phyloP scores from a whole-genome alignment of 768 basidiomycete genomes.

The Hydnum rufescens region DNA sequence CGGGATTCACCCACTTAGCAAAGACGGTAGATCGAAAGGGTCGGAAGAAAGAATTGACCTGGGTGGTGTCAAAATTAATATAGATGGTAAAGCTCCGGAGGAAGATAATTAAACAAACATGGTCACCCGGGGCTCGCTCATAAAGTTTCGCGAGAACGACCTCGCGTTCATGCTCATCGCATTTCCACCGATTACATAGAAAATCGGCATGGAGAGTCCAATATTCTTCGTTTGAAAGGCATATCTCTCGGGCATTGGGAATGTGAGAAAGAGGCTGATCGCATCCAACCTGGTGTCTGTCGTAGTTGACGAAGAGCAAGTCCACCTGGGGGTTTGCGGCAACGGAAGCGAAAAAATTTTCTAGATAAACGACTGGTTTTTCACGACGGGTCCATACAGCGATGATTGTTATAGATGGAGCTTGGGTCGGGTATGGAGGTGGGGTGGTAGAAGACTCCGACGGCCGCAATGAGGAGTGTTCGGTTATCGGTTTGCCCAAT shows the following conservation, averaged over 20 bases:
- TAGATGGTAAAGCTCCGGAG: background rate
- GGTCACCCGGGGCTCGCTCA: background rate
- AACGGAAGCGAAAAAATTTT: slow-evolving; percentile 1
- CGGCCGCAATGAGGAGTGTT: too few relatives aligned
- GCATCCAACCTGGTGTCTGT: background rate
- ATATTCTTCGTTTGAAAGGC: background rate
- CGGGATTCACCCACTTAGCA: background rate
- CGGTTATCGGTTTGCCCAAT: too few relatives aligned
- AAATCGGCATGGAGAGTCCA: slow-evolving; percentile 1
- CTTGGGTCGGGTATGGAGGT: background rate
- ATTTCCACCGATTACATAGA: slow-evolving; percentile 1
- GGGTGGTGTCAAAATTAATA: too few relatives aligned
- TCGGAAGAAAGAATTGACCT: slow-evolving; percentile 1
- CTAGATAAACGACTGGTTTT: slow-evolving; percentile 1
- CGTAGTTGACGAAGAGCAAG: background rate
- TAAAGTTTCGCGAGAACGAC: background rate
- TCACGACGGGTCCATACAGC: background rate
- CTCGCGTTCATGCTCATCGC: background rate
- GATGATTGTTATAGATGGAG: slow-evolving; percentile 1
- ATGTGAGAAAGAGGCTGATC: background rate
- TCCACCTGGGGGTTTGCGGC: background rate
- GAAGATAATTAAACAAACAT: background rate
- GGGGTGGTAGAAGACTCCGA: background rate
- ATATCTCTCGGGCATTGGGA: background rate
- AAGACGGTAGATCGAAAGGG: slow-evolving; percentile 2